Base-by-base conservation (phyloP, 306 rosid genomes). In the Casuarina glauca region DNA sequence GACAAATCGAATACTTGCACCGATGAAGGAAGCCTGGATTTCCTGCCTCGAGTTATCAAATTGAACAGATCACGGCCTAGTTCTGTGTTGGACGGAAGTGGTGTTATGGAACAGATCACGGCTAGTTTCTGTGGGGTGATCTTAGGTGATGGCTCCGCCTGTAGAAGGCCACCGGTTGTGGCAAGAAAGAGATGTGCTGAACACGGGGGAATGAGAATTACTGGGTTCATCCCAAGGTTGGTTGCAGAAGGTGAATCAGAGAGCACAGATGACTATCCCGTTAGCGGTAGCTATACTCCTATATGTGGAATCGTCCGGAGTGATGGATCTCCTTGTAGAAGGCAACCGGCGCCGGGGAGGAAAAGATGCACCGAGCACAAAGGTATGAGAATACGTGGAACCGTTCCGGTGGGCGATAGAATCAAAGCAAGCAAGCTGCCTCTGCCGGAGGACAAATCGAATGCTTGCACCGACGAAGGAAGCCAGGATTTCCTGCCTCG, bases 311-410 rank as follows among this genome's bases (percentile, higher is more conserved):
- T 90, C 82, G 68, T 85, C 76, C 82, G 84, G 82, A 20, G 66
- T 51, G 91, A 90, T 87, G 92, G 92, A 70, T 84, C 92, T 20
- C 79, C 89, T 74, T 93, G 97, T 77, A 81, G 74, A 50, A 86
- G 57, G 8, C 77, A 70, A 67, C 90, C 98, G 1, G 79, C 79
- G 68, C 69, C 76, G 82, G 93, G 94, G 81, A 85, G 91, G 75
- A 90, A 90, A 87, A 84, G 98, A 61, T 93, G 98, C 70, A 78
- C 41, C 61, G 90, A 86, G n/a, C 97, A 94, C 75, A 90, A 94
- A 88, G 98, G 97, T 63, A 83, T 35, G 80, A 88, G 90, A 84
- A 86, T 84, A 13, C 57, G 62, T 12, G n/a, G 75, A 72, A 46
- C 87, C 39, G n/a, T n/a, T n/a, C n/a, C n/a, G n/a, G n/a, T n/a